These are phyloP conservation scores for Roridomyces roridus DNA, from an alignment of 768 basidiomycete species.

Conservation along the genomic window DNA sequence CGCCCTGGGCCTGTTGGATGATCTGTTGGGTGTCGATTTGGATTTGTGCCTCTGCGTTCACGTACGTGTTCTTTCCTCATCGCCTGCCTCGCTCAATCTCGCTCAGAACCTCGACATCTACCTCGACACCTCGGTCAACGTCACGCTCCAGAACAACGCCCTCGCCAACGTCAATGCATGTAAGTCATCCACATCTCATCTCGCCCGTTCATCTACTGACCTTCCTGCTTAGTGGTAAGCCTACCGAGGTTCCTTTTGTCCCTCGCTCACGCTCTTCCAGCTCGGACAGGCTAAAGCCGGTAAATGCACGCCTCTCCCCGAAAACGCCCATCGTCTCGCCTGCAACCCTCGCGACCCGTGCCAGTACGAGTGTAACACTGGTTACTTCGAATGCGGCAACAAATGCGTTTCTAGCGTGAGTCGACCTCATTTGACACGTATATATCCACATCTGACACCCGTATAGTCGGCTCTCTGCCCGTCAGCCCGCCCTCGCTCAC, in stretches of 20 bases:
- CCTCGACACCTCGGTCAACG: conserved; percentile 4
- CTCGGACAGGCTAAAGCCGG: not conserved
- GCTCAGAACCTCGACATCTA: conserved; percentile 14
- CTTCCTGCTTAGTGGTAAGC: too few relatives aligned
- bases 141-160: not conserved
- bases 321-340: conserved; percentile 1
- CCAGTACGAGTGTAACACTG: not conserved
- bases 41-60: conserved; percentile 9
- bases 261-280: not conserved
- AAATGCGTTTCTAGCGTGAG: not conserved
- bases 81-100: not conserved
- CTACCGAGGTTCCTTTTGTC: too few relatives aligned
- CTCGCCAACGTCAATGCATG: not conserved
- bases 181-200: not conserved
- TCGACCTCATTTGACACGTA: not conserved
- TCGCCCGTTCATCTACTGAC: not conserved
- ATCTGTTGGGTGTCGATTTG: not conserved
- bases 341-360: not conserved
- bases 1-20: not conserved
- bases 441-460: not conserved
- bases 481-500: conserved; percentile 12
- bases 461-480: not conserved
- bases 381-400: not conserved
- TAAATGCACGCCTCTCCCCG: not conserved
- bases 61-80: not conserved